Conservation (phyloP, 805 yeast genomes). For the Metschnikowia kunwiensis region DNA sequence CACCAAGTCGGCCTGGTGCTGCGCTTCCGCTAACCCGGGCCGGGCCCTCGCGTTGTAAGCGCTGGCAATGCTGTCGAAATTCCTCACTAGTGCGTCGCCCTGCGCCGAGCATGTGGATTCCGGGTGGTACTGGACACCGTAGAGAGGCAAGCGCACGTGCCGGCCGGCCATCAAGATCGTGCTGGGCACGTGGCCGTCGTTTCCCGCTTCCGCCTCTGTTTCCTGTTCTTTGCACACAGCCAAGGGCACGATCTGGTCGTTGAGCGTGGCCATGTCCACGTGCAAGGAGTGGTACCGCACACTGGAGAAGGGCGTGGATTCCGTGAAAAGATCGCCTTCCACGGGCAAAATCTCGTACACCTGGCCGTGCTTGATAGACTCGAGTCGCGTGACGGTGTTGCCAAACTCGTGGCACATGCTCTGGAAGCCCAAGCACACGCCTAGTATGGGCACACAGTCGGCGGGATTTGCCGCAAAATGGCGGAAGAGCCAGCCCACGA, state of each 20-base stretch:
- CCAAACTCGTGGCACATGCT: constrained; percentile 67
- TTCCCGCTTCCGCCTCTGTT: constrained; percentile 20
- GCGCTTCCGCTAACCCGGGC: constrained; percentile 8
- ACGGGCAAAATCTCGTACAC: constrained; percentile 52
- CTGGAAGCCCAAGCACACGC: constrained; percentile 94
- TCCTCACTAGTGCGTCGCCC: constrained; percentile 58
- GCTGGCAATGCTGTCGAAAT: constrained; percentile 56
- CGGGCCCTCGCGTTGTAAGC: constrained; percentile 28
- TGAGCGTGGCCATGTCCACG: constrained; percentile 35
- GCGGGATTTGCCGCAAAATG: constrained; percentile 15
- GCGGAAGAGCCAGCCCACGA: constrained; percentile 57
- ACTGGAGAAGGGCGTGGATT: constrained; percentile 46
- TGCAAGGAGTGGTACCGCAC: constrained; percentile 89
- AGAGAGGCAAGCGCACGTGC: constrained; percentile 63
- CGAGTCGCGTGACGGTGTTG: constrained; percentile 49
- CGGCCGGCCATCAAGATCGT: constrained; percentile 76
- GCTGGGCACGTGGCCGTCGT: not conserved
- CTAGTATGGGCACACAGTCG: constrained; percentile 61
- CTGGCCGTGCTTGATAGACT: constrained; percentile 81
- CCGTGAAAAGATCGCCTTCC: constrained; percentile 26
- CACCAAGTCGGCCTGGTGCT: constrained; percentile 3
- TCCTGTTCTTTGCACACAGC: constrained; percentile 57
- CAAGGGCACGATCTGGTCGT: constrained; percentile 48
- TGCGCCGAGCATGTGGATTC: constrained; percentile 81
- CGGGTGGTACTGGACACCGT: constrained; percentile 96